Evolutionary conservation across 768 basidiomycete genomes (phyloP).

Genomic region (Termitomyces sp.): DNA sequence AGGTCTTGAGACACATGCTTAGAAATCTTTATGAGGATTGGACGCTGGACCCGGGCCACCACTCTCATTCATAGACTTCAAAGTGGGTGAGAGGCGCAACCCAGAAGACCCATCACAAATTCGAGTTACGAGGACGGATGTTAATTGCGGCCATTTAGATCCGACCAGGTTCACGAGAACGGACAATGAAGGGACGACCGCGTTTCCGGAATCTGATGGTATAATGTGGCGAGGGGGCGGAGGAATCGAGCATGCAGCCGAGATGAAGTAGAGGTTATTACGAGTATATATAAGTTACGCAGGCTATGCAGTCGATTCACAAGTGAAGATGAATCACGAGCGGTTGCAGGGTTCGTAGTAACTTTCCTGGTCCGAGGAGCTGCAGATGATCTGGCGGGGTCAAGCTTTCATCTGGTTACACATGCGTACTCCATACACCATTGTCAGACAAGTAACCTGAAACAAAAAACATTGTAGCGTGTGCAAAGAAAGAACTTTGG

Average conservation of each 20-base stretch:
- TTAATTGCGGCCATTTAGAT: no score
- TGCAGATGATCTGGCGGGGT: not conserved
- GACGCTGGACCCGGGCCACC: not conserved
- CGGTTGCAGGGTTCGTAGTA: not conserved
- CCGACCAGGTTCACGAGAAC: not conserved
- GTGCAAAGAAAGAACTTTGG: not conserved
- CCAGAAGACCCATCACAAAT: no score
- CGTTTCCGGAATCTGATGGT: not conserved
- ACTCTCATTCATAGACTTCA: not conserved
- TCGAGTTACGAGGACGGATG: no score
- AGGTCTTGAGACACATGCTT: no score
- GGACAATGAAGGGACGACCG: not conserved
- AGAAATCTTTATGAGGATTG: not conserved
- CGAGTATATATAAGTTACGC: not conserved
- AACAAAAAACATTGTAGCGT: not conserved
- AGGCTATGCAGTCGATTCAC: not conserved
- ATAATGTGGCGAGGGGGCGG: not conserved
- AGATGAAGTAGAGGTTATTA: not conserved
- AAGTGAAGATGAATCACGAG: not conserved
- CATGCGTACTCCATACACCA: no score
- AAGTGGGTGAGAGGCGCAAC: not conserved
- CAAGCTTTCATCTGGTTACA: not conserved
- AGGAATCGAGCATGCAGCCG: not conserved
- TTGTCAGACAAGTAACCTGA: not conserved
- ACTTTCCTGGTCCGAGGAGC: not conserved